Conservation (phyloP, 2,329 filamentous ascomycete species). For the Neonectria faginata region DNA sequence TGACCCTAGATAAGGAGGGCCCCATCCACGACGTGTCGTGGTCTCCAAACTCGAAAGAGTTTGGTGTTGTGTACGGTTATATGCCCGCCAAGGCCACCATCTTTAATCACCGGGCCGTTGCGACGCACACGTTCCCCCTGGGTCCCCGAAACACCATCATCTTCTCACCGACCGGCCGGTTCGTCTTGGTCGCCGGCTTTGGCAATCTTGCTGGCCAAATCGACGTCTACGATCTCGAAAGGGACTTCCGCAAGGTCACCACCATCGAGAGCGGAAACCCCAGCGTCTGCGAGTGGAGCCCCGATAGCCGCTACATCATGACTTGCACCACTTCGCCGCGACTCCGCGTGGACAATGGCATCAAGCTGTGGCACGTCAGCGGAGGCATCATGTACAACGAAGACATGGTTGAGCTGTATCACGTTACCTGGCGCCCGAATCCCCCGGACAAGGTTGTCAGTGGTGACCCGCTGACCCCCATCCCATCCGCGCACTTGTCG, state of each 20-base stretch:
- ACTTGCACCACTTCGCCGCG: conserved; percentile 98
- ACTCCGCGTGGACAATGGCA: conserved; percentile 94
- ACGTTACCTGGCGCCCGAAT: conserved; percentile 88
- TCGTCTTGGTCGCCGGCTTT: conserved; percentile 94
- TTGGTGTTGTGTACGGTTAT: conserved; percentile 96
- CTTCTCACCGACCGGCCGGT: conserved; percentile 93
- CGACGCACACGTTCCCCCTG: conserved; percentile 86
- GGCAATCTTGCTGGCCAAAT: conserved; percentile 98
- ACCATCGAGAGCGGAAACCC: conserved; percentile 97
- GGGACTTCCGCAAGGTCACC: conserved; percentile 90
- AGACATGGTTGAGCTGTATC: conserved; percentile 94
- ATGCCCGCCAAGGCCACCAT: conserved; percentile 99
- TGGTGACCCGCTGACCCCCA: conserved; percentile 77
- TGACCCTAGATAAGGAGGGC: conserved; percentile 94
- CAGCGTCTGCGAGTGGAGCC: conserved; percentile 96
- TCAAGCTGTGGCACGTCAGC: conserved; percentile 93
- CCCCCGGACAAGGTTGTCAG: conserved; percentile 67
- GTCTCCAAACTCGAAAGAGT: conserved; percentile 98
- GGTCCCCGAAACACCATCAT: conserved; percentile 93
- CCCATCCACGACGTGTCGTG: conserved; percentile 98
- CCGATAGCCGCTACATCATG: conserved; percentile 94
- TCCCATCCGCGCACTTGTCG: conserved; percentile 84
- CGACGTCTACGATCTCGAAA: conserved; percentile 96
- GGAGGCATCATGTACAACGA: conserved; percentile 94
- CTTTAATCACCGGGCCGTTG: conserved; percentile 89